Percentiles rank a stretch among this genome's conserved stretches.
These are phyloP conservation scores for Nemophila menziesii DNA, from an alignment of 257 asterid genomes.

Conservation along the genomic window DNA sequence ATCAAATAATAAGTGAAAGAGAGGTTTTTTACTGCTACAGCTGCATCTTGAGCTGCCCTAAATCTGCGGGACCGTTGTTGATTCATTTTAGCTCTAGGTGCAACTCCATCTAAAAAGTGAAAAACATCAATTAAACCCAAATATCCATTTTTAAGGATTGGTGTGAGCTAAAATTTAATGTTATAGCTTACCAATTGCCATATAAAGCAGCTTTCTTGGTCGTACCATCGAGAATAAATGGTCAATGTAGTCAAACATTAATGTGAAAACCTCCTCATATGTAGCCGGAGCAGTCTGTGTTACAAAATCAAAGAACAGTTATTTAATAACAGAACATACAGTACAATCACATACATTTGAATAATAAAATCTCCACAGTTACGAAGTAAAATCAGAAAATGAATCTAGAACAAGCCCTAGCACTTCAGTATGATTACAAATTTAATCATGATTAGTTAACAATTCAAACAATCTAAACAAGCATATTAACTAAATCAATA, in stretches of 20 bases:
- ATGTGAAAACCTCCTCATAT: slow-evolving; percentile 69
- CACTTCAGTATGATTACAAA: not conserved
- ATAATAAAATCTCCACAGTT: not conserved
- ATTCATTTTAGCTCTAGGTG: slow-evolving; percentile 99
- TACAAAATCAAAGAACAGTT: slow-evolving; percentile 9
- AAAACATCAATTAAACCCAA: slow-evolving; percentile 9
- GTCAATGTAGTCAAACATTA: slow-evolving; percentile 85
- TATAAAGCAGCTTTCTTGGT: slow-evolving; percentile 85
- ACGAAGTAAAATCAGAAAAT: not conserved
- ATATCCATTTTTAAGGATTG: slow-evolving; percentile 6
- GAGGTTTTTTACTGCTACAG: slow-evolving; percentile 65
- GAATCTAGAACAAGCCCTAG: not conserved
- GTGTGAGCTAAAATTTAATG: not conserved
- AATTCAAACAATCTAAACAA: not conserved
- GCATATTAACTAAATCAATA: not conserved
- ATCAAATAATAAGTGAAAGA: not conserved
- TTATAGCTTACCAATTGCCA: slow-evolving; percentile 76
- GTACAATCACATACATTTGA: not conserved
- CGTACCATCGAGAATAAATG: slow-evolving; percentile 80
- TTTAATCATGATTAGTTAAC: no score
- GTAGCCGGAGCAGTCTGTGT: slow-evolving; percentile 86
- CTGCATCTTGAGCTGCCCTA: slow-evolving; percentile 98
- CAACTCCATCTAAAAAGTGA: slow-evolving; percentile 78
- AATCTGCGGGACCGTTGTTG: slow-evolving; percentile 96
- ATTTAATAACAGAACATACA: not conserved